Conservation (phyloP, 345 rosid species). For the Eucalyptus brandiana region DNA sequence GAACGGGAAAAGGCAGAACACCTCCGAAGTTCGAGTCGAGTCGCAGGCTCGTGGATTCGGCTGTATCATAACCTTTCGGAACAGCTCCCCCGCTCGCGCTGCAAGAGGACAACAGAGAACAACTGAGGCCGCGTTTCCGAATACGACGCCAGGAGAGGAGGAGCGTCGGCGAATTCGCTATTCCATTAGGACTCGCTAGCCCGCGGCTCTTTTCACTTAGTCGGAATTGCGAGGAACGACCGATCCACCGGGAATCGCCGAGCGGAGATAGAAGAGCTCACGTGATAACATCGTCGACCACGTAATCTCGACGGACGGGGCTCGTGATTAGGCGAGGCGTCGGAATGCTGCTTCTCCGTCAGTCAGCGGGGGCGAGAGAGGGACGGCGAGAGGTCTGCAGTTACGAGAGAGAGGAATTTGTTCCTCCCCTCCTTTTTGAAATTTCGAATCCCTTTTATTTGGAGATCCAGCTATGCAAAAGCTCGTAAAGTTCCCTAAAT, state of each 20-base stretch:
- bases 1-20: background rate
- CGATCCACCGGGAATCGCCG: too few relatives aligned
- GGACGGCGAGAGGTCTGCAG: background rate
- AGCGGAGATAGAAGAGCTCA: too few relatives aligned
- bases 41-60: background rate
- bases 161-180: too few relatives aligned
- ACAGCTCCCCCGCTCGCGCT: background rate
- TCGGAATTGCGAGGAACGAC: too few relatives aligned
- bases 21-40: background rate
- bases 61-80: background rate
- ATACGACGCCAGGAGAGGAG: background rate
- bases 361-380: background rate
- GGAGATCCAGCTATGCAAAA: background rate
- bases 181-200: too few relatives aligned
- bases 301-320: too few relatives aligned
- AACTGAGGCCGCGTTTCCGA: background rate
- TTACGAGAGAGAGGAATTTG: slow-evolving; percentile 29
- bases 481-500: background rate
- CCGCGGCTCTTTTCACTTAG: too few relatives aligned
- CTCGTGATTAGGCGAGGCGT: background rate
- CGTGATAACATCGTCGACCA: too few relatives aligned
- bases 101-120: background rate
- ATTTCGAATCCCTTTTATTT: background rate
- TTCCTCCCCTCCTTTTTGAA: slow-evolving; percentile 7
- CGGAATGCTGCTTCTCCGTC: background rate